Evolutionary conservation across 257 asterid genomes (phyloP), one percentile per base, ranked within the genome.

Genomic region (Solanum tarapatanum): DNA sequence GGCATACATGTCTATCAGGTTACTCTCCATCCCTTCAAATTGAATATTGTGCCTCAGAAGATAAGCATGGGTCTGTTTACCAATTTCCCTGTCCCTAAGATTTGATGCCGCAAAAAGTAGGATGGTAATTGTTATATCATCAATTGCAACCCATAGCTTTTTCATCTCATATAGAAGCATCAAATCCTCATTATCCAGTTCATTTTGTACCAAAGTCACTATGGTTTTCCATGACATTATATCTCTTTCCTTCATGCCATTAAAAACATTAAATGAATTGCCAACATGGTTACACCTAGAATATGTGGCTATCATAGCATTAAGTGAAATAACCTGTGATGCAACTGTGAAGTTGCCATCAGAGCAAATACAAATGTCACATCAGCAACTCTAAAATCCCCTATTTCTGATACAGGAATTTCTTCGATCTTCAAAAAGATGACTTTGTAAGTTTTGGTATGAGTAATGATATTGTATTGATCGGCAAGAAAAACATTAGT

Each of bases 221-320:
- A 95, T 92, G 86, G 96, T 92, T 84, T 95, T 95, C 98, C 96
- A 95, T 30, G 98, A 94, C 32, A 95, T 94, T 17, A 90, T 90
- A 87, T 95, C 98, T 91, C 94, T 92, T 90, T 92, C 93, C 76
- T 86, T 43, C 51, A 43, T 43, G 5, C 51, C 51, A 43, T 11
- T 43, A 43, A 43, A 43, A 4, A 3, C 51, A 11, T 43, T 43
- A 43, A 43, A 43, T 43, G 16, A 43, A 43, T 43, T 43, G 51
- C 5, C 16, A 43, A 43, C 5, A 43, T 43, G 6, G 16, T 43
- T 43, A 43, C 16, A 43, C 51, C 51, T 43, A 43, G 51, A 43
- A 11, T 43, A 43, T 43, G 16, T 43, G 51, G 51, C 51, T 11
- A 43, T 43, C 51, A 43, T 43, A 12, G 98, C 93, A 90, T 95